Evolutionary conservation across 768 basidiomycete genomes (phyloP).

Genomic region (Steccherinum ochraceum): DNA sequence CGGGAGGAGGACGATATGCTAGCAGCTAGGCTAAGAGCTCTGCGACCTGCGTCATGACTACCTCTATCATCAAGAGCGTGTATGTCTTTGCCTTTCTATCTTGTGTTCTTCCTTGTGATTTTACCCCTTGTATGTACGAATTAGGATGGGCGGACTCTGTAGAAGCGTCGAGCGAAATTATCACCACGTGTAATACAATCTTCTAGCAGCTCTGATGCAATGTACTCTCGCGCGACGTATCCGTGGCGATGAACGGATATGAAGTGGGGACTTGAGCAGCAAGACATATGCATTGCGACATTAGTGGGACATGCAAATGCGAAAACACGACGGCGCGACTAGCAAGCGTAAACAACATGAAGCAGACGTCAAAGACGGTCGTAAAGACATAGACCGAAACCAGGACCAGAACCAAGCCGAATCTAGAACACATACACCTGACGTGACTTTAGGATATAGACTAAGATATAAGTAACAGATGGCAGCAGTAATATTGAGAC

Average conservation of each 20-base stretch:
- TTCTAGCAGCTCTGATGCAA: conserved; percentile 11
- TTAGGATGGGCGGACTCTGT: not conserved
- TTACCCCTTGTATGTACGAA: not conserved
- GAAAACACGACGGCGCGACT: conserved; percentile 1
- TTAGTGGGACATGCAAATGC: conserved; percentile 1
- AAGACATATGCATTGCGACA: not conserved
- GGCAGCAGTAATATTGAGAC: not conserved
- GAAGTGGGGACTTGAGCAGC: not conserved
- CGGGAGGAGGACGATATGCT: conserved; percentile 77
- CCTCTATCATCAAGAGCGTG: not conserved
- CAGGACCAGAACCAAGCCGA: not conserved
- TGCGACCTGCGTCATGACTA: conserved; percentile 65
- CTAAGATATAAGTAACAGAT: not conserved
- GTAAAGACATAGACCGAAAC: not conserved
- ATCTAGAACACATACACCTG: not conserved
- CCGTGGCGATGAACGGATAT: not conserved
- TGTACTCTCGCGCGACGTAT: conserved; percentile 12
- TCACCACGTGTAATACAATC: not conserved
- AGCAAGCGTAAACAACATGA: conserved; percentile 9
- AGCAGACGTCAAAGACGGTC: conserved; percentile 4
- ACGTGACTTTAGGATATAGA: not conserved
- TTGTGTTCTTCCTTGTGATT: not conserved
- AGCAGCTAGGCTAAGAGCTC: conserved; percentile 81
- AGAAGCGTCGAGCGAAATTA: not conserved
- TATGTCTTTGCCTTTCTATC: not conserved